Percentiles rank a stretch among this genome's conserved stretches.
Evolutionary conservation across 1,284 basidiomycete genomes (phyloP).

Genomic region (Cryptococcus maquisensis): DNA sequence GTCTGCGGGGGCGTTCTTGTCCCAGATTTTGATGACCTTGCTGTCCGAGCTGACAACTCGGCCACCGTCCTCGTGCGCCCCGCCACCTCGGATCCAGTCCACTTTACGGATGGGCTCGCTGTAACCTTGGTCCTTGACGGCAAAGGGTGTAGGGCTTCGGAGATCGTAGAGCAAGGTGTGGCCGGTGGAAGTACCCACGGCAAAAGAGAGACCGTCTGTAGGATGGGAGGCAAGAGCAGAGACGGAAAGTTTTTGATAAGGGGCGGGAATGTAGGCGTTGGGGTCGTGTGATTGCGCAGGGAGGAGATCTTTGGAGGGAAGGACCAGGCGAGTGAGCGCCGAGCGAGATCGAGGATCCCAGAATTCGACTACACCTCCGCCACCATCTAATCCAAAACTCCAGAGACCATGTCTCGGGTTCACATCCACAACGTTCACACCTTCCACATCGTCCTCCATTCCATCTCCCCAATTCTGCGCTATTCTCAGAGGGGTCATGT

Average conservation of each 20-base stretch:
- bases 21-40: slow-evolving; percentile 96
- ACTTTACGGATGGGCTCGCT: slow-evolving; percentile 84
- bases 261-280: slow-evolving; percentile 31
- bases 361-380: slow-evolving; percentile 80
- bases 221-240: slow-evolving; percentile 76
- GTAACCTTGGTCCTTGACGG: slow-evolving; percentile 95
- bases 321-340: slow-evolving; percentile 56
- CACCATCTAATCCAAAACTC: slow-evolving; percentile 66
- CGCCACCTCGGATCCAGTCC: slow-evolving; percentile 84
- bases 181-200: slow-evolving; percentile 89
- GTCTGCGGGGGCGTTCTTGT: slow-evolving; percentile 68
- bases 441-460: slow-evolving; percentile 57
- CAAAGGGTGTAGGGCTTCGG: slow-evolving; percentile 75
- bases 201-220: slow-evolving; percentile 84
- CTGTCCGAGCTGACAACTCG: slow-evolving; percentile 84
- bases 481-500: slow-evolving; percentile 66
- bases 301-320: slow-evolving; percentile 63
- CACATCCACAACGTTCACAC: slow-evolving; percentile 88
- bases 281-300: slow-evolving; percentile 44
- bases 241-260: slow-evolving; percentile 56
- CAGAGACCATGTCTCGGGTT: slow-evolving; percentile 91
- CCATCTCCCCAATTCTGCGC: slow-evolving; percentile 56
- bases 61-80: slow-evolving; percentile 69
- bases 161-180: slow-evolving; percentile 94
- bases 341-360: slow-evolving; percentile 91